Evolutionary conservation across 1,284 basidiomycete species (phyloP), one percentile per base, ranked within the genome.

Genomic region (Golubevia sp.): DNA sequence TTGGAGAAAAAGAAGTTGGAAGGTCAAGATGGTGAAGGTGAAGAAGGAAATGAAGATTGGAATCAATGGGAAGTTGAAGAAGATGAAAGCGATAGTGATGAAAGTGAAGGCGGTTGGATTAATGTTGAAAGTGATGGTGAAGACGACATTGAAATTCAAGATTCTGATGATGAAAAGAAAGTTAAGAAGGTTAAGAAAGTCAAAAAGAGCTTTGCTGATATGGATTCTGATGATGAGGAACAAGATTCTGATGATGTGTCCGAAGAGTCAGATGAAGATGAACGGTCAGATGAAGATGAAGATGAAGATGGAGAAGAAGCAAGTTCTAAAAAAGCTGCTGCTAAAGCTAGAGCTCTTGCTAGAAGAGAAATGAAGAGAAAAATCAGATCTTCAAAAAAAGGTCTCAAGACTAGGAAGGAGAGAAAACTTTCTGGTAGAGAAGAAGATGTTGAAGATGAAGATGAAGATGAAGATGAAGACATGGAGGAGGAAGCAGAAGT

Each of bases 1-100:
- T 51, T 82, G 34, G 70, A 71, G 51, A 70, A 77, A 53, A 61
- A 70, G 51, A 58, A 67, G 55, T 44, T 56, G 49, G 59, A 60
- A 34, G 20, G 15, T 18, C 25, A n/a, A 2, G 61, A 58, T 27
- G 62, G 27, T 18, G 58, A 59, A 21, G 67, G 65, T 25, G 64
- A 61, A 30, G 67, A 63, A 5, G 68, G 58, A 3, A 66, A 61
- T 1, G 66, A 61, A 4, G 50, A 52, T 23, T 52, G 50, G 50
- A 27, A 52, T 7, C 6, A 27, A 6, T 52, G 50, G 50, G 50
- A 52, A 23, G 50, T 52, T 11, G 50, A 52, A 6, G 21, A 23
- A 27, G 50, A 52, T 13, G 50, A 52, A 7, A 11, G 11, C 11
- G 50, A 27, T 26, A 11, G 11, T 23, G 5, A 6, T 13, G 21